These are phyloP conservation scores for Fusarium sp. DNA, from an alignment of 2,329 filamentous ascomycete genomes.

Conservation along the genomic window DNA sequence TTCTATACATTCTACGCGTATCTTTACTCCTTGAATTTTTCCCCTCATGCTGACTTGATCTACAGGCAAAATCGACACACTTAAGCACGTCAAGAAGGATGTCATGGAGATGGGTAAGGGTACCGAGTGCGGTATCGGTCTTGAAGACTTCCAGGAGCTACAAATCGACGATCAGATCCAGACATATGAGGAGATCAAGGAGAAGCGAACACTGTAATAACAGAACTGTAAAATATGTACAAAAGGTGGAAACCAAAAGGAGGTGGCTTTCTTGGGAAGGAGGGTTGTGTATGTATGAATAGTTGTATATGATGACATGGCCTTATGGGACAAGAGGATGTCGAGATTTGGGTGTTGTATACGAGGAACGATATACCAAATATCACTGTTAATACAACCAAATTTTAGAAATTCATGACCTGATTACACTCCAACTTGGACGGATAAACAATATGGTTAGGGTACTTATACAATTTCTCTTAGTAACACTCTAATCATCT, in stretches of 20 bases:
- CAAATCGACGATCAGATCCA: conserved; percentile 87
- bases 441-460: not conserved
- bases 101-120: conserved; percentile 91
- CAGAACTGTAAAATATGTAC: conserved; percentile 38
- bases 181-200: conserved; percentile 81
- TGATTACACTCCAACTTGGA: not conserved
- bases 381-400: conserved; percentile 21
- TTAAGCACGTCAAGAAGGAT: conserved; percentile 95
- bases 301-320: conserved; percentile 23
- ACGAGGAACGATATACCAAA: conserved; percentile 7
- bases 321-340: conserved; percentile 13
- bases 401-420: not conserved
- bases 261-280: not conserved
- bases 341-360: conserved; percentile 7
- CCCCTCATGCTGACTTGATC: not conserved
- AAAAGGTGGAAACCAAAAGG: conserved; percentile 21
- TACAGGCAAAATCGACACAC: conserved; percentile 79
- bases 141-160: conserved; percentile 84
- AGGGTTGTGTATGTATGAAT: conserved; percentile 36
- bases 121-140: conserved; percentile 90
- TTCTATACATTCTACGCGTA: not conserved
- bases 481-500: conserved; percentile 50
- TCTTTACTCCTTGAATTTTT: not conserved
- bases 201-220: conserved; percentile 72
- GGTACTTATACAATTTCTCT: not conserved